Percentiles rank a stretch among this genome's conserved stretches.
These are phyloP conservation scores for Dioscorea alata DNA, from an alignment of 106 monocot genomes.

Conservation along the genomic window DNA sequence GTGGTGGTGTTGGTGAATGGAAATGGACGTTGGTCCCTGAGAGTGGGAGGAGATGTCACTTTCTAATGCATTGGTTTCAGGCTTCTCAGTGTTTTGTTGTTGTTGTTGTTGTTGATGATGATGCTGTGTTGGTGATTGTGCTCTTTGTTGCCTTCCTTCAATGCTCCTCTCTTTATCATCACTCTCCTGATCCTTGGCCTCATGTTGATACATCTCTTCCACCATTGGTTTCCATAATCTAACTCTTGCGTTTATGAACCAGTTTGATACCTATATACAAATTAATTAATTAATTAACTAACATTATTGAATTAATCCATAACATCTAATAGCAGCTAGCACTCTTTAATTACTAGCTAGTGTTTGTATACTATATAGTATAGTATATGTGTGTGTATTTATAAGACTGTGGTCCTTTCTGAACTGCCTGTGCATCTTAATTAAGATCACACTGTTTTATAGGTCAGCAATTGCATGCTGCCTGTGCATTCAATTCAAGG, in stretches of 20 bases:
- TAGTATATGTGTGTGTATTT: too few species aligned
- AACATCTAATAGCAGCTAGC: too few species aligned
- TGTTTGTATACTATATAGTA: too few species aligned
- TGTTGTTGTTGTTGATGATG: too few species aligned
- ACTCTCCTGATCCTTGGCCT: constrained; percentile 49
- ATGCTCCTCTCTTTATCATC: constrained; percentile 4
- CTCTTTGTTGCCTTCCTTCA: constrained; percentile 11
- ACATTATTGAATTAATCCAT: too few species aligned
- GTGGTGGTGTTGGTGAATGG: constrained; percentile 1
- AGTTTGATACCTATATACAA: constrained; percentile 69
- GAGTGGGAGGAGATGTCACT: constrained; percentile 22
- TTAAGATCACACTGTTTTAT: neutral
- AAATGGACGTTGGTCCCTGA: neutral
- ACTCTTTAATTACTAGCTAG: too few species aligned
- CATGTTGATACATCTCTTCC: constrained; percentile 95
- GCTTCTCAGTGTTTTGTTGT: constrained; percentile 13
- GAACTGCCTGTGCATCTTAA: too few species aligned
- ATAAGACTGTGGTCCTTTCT: neutral
- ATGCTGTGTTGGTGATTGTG: constrained; percentile 26
- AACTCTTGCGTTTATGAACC: constrained; percentile 97
- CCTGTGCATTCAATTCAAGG: neutral
- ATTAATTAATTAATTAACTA: neutral
- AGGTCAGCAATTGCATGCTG: neutral
- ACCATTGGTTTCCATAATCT: constrained; percentile 98
- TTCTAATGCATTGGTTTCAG: constrained; percentile 14